Evolutionary conservation across 2,329 filamentous ascomycete genomes (phyloP).

Genomic region (Claviceps spartinae): DNA sequence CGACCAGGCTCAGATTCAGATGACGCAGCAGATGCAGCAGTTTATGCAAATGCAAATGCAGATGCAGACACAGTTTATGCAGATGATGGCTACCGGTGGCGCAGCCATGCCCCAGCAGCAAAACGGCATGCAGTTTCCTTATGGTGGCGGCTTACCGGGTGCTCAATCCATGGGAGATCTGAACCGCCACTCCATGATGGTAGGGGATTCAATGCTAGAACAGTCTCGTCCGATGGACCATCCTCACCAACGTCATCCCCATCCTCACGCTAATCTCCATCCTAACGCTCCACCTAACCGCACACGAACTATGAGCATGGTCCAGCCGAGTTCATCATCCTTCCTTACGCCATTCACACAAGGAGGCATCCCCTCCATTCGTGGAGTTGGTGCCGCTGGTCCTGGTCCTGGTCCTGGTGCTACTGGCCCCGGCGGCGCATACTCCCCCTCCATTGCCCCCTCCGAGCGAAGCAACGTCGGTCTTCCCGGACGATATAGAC

Average conservation of each 20-base stretch:
- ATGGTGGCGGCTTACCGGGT: constrained; percentile 13
- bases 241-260: neutral
- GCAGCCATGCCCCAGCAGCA: constrained; percentile 18
- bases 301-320: constrained; percentile 70
- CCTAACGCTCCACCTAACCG: constrained; percentile 10
- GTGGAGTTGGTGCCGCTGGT: constrained; percentile 1
- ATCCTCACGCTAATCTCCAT: too few relatives aligned
- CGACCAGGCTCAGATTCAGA: constrained; percentile 64
- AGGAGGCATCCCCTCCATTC: constrained; percentile 15
- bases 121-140: constrained; percentile 16
- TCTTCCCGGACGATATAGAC: constrained; percentile 77
- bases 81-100: constrained; percentile 49
- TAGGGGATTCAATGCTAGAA: constrained; percentile 30
- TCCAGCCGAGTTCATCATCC: constrained; percentile 51
- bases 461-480: constrained; percentile 93
- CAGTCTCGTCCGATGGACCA: constrained; percentile 26
- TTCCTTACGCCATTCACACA: constrained; percentile 36
- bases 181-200: constrained; percentile 32
- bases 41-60: constrained; percentile 71
- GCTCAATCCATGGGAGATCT: constrained; percentile 32
- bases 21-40: constrained; percentile 71
- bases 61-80: constrained; percentile 68
- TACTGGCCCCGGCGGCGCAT: constrained; percentile 36
- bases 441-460: constrained; percentile 84
- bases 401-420: too few relatives aligned